Evolutionary conservation across 768 basidiomycete genomes (phyloP).

Genomic region (Mrakia gelida): DNA sequence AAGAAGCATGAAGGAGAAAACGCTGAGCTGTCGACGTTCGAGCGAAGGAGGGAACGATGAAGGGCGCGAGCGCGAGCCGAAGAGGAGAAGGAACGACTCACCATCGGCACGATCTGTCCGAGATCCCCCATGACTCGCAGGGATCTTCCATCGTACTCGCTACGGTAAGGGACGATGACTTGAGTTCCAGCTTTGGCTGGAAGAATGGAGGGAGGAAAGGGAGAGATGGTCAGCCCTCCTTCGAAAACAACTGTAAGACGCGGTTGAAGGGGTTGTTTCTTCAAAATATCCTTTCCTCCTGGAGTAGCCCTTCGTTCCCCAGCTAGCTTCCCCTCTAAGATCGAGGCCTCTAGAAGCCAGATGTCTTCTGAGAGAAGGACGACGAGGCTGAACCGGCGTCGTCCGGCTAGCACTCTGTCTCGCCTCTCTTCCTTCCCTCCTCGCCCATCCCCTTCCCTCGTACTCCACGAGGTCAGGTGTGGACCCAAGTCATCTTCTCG

Average conservation of each 20-base stretch:
- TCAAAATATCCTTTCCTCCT: no score
- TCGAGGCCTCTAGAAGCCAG: no score
- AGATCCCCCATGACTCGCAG: conserved; percentile 93
- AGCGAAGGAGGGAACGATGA: background rate
- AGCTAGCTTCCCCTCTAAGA: no score
- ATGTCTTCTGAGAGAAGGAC: no score
- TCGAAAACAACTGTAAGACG: background rate
- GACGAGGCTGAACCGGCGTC: no score
- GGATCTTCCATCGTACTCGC: conserved; percentile 53
- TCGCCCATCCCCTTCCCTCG: no score
- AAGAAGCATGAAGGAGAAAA: background rate
- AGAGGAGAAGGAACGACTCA: conserved; percentile 43
- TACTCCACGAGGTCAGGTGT: no score
- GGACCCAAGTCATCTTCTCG: no score
- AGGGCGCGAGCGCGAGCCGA: background rate
- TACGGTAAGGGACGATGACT: conserved; percentile 85
- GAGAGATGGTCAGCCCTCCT: background rate
- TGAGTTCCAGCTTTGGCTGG: conserved; percentile 85
- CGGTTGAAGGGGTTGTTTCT: background rate
- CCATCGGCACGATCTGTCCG: conserved; percentile 93
- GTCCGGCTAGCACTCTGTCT: no score
- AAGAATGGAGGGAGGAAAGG: background rate
- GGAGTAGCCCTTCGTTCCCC: no score
- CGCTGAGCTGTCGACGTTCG: background rate
- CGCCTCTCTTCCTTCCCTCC: background rate